A percentile compares a stretch with the other conserved stretches of the same genome.
Conservation (phyloP, 306 rosid genomes). For the Rosa chinensis region DNA sequence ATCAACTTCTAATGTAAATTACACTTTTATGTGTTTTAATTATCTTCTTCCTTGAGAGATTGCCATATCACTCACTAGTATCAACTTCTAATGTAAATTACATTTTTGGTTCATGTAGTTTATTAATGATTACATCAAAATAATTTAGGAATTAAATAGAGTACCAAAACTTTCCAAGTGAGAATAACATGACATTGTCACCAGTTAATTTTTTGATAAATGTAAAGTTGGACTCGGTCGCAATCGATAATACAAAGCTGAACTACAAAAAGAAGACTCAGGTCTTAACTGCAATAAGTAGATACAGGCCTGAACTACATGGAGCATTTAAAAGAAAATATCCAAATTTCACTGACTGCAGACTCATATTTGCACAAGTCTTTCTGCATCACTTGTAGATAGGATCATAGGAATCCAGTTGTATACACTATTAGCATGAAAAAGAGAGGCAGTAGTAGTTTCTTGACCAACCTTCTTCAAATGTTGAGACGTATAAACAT, state of each 20-base stretch:
- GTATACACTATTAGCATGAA: neutral
- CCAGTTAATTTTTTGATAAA: neutral
- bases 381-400: neutral
- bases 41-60: neutral
- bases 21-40: no score
- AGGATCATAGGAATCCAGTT: neutral
- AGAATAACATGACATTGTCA: neutral
- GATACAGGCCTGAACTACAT: neutral
- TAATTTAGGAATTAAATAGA: neutral
- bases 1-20: no score
- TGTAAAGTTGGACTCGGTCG: neutral
- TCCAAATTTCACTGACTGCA: neutral
- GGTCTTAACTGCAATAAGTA: neutral
- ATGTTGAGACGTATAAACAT: constrained; percentile 29
- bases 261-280: neutral
- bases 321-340: neutral
- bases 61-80: neutral
- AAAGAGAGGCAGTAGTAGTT: neutral
- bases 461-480: constrained; percentile 23
- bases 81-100: neutral
- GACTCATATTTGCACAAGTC: neutral
- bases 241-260: neutral
- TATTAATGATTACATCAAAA: neutral
- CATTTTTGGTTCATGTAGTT: neutral
- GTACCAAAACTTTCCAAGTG: neutral